These are phyloP conservation scores for Xanthoconium purpureum DNA, from an alignment of 768 basidiomycete species.

Conservation along the genomic window DNA sequence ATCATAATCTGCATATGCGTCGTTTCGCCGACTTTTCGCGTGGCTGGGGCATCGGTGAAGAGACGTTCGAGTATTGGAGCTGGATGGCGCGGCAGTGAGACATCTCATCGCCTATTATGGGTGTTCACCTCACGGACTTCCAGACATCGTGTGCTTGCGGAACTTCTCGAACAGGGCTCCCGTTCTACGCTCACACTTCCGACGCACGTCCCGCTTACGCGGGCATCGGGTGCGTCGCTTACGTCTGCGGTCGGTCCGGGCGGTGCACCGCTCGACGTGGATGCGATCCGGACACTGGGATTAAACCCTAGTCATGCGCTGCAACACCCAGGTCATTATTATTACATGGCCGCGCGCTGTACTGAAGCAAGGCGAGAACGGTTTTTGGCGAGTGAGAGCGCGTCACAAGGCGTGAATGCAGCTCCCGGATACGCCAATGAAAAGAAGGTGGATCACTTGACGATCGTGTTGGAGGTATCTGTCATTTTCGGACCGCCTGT, in stretches of 20 bases:
- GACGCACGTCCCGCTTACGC: slow-evolving; percentile 44
- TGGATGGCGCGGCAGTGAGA: slow-evolving; percentile 90
- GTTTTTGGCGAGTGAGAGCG: slow-evolving; percentile 54
- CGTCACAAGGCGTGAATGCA: slow-evolving; percentile 35
- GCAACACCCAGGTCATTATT: slow-evolving; percentile 84
- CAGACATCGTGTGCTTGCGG: slow-evolving; percentile 87
- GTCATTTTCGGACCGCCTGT: background rate
- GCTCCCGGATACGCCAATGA: slow-evolving; percentile 84
- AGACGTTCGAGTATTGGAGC: slow-evolving; percentile 96
- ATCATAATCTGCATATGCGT: slow-evolving; percentile 82
- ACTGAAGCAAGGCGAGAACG: slow-evolving; percentile 72
- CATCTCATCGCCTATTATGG: slow-evolving; percentile 6
- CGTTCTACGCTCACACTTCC: slow-evolving; percentile 63
- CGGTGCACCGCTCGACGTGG: slow-evolving; percentile 43
- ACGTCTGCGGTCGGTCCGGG: slow-evolving; percentile 7
- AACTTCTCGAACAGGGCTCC: slow-evolving; percentile 82
- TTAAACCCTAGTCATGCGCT: slow-evolving; percentile 79
- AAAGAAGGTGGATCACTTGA: slow-evolving; percentile 86
- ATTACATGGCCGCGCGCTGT: slow-evolving; percentile 86
- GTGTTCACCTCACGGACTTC: background rate
- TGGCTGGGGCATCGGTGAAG: slow-evolving; percentile 94
- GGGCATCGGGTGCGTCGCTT: slow-evolving; percentile 23
- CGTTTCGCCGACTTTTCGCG: slow-evolving; percentile 83
- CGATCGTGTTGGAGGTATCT: slow-evolving; percentile 75
- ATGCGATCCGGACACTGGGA: slow-evolving; percentile 60